Evolutionary conservation across 1,284 basidiomycete species (phyloP).

Genomic region (Heliocybe sulcata): DNA sequence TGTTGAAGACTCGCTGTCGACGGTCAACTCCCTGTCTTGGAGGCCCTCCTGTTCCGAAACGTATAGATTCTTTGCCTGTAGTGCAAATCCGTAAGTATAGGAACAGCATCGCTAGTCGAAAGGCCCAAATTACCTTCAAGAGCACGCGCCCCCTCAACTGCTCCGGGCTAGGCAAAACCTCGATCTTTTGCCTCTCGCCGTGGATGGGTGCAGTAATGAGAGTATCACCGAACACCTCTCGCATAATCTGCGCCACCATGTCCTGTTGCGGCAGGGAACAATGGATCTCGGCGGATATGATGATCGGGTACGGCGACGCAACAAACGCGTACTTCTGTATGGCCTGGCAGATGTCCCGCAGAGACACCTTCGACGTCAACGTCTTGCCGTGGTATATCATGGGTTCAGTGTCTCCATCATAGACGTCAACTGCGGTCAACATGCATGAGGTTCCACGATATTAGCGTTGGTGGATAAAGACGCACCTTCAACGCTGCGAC

Average conservation of each 20-base stretch:
- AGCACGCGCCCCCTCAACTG: slow-evolving; percentile 77
- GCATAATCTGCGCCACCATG: slow-evolving; percentile 74
- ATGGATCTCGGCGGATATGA: slow-evolving; percentile 94
- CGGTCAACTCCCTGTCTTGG: slow-evolving; percentile 25
- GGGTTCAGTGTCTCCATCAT: slow-evolving; percentile 82
- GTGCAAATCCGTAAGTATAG: background rate
- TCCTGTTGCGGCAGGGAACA: slow-evolving; percentile 83
- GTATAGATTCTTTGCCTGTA: slow-evolving; percentile 58
- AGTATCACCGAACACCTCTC: slow-evolving; percentile 69
- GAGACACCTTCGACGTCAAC: slow-evolving; percentile 80
- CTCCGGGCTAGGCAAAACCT: slow-evolving; percentile 80
- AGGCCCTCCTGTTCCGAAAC: slow-evolving; percentile 31
- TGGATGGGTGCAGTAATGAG: slow-evolving; percentile 57
- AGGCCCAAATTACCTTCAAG: slow-evolving; percentile 58
- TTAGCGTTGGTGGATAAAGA: slow-evolving; percentile 13
- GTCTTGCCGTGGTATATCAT: slow-evolving; percentile 91
- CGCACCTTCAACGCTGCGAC: slow-evolving; percentile 88
- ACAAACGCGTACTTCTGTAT: slow-evolving; percentile 93
- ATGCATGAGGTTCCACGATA: slow-evolving; percentile 2
- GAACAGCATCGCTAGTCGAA: background rate
- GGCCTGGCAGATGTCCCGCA: slow-evolving; percentile 82
- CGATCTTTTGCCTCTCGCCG: slow-evolving; percentile 39
- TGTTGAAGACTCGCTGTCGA: slow-evolving; percentile 40
- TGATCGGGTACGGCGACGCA: slow-evolving; percentile 88
- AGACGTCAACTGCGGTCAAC: slow-evolving; percentile 75